These are phyloP conservation scores for Plantago elongata DNA, from an alignment of 257 asterid genomes.

Conservation along the genomic window DNA sequence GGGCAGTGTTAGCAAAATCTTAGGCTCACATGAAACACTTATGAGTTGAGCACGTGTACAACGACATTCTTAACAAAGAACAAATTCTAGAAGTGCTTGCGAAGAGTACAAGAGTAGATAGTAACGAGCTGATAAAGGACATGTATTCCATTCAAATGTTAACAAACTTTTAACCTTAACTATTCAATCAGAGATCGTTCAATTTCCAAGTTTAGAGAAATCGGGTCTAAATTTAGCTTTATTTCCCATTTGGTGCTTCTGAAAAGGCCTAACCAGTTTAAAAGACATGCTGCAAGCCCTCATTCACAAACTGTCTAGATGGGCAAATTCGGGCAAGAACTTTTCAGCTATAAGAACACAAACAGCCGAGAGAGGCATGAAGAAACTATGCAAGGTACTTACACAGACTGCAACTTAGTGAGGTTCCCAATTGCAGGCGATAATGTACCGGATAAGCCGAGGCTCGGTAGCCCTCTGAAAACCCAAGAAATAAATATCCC, in stretches of 20 bases:
- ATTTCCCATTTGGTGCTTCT: background rate
- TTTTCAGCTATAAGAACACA: too few relatives aligned
- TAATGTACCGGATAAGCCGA: slow-evolving; percentile 63
- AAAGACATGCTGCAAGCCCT: slow-evolving; percentile 7
- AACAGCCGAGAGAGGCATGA: too few relatives aligned
- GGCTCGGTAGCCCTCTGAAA: slow-evolving; percentile 50
- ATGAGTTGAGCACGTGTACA: background rate
- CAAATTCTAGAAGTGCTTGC: background rate
- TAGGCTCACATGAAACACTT: background rate
- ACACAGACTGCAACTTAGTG: slow-evolving; percentile 77
- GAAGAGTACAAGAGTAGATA: background rate
- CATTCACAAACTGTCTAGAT: slow-evolving; percentile 23
- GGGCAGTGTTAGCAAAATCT: too few relatives aligned
- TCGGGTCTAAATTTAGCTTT: background rate
- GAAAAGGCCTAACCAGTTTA: background rate
- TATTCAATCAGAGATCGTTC: too few relatives aligned
- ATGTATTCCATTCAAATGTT: too few relatives aligned
- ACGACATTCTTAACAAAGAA: background rate
- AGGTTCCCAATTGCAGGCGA: slow-evolving; percentile 87
- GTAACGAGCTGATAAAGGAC: background rate
- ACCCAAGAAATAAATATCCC: slow-evolving; percentile 15
- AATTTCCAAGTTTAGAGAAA: background rate
- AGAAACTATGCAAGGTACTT: slow-evolving; percentile 31
- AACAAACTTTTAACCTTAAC: too few relatives aligned
- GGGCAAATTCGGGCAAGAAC: too few relatives aligned